These are phyloP conservation scores for Sporothrix dimorphospora DNA, from an alignment of 2,329 filamentous ascomycete genomes.

Conservation along the genomic window DNA sequence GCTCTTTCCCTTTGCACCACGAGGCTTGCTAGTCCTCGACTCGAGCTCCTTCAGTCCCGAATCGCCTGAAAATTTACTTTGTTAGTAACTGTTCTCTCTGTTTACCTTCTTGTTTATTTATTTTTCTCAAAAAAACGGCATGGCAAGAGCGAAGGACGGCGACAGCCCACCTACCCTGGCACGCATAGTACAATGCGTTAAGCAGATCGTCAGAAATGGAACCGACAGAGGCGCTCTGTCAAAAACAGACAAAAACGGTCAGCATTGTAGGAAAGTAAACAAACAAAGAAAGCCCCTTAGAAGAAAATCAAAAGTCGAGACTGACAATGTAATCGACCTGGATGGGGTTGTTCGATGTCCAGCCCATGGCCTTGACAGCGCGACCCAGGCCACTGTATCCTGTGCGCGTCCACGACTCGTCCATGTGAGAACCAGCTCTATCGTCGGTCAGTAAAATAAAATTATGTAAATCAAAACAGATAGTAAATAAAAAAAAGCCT, in stretches of 20 bases:
- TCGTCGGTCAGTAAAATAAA: conserved; percentile 45
- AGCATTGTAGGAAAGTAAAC: conserved; percentile 1
- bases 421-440: conserved; percentile 55
- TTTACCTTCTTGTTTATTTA: not conserved
- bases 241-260: not conserved
- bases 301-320: conserved; percentile 28
- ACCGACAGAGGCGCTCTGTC: conserved; percentile 79
- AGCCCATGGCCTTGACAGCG: conserved; percentile 65
- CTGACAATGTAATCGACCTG: conserved; percentile 74
- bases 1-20: conserved; percentile 36
- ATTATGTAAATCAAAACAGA: conserved; percentile 19
- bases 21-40: conserved; percentile 41
- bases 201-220: conserved; percentile 72
- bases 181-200: conserved; percentile 56
- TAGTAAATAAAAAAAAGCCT: not conserved
- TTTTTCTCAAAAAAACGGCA: not conserved
- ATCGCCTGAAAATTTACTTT: conserved; percentile 41
- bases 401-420: conserved; percentile 49
- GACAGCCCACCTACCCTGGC: conserved; percentile 50
- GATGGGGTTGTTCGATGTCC: conserved; percentile 58
- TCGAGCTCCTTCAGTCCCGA: conserved; percentile 52
- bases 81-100: not conserved
- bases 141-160: not conserved
- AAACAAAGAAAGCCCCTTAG: not conserved
- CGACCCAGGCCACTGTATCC: conserved; percentile 76